Base-by-base conservation (phyloP, 495 filamentous ascomycete genomes). In the Aspergillus cristatus region DNA sequence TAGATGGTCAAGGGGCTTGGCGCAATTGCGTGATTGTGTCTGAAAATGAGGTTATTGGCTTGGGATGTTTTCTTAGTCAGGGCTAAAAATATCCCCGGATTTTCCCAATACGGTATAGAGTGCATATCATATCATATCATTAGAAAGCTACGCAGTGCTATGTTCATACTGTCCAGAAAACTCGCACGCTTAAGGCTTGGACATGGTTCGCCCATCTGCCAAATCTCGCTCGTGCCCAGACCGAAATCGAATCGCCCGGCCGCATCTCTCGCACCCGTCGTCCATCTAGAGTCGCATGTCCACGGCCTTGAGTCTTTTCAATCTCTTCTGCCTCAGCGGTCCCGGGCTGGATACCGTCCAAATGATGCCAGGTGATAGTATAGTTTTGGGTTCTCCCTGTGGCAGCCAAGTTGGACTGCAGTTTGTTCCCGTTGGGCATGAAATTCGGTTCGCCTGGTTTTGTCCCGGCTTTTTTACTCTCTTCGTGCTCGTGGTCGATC, bases 171-270 rank as follows among this genome's bases (percentile, higher is more conserved):
- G 75, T 75, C 76, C 75, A 83, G 43, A 73, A 81, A 14, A 84
- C 67, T 33, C 74, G 64, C 28, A 84, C 65, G 41, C 67, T 57
- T n/a, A 76, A 65, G 10, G 60, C 55, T 22, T 76, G 46, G 7
- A 84, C 62, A 36, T 65, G 38, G 38, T 85, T 85, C 1, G 20
- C 18, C 82, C 82, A 86, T 0, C 64, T 72, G 0, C 61, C 62
- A 47, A 81, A 87, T 35, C 77, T 63, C 1, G 78, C 69, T 37
- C 73, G 69, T 3, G 60, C 79, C 78, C 79, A 82, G 14, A 87
- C 48, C 2, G 75, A 75, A 26, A 86, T 61, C 11, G 75, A 64
- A 55, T 87, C 81, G 0, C 81, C 82, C 13, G 81, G 45, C 42
- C 68, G 63, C 48, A 84, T 45, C 20, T 65, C 58, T 11, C 72